Conservation (phyloP, 805 yeast genomes). For the Pichia rugopelliculosa region DNA sequence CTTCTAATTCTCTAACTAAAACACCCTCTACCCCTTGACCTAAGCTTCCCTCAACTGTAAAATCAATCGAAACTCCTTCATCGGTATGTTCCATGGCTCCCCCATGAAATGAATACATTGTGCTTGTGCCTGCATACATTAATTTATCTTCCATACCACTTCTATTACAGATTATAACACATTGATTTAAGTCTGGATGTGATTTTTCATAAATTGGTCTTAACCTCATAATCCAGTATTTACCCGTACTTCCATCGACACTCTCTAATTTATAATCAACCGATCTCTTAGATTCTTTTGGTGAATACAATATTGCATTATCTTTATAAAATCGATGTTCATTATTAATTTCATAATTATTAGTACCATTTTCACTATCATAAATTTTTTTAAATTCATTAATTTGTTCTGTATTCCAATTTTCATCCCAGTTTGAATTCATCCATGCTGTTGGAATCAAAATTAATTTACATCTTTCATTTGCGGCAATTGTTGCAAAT, state of each 20-base stretch:
- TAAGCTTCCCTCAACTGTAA: constrained; percentile 46
- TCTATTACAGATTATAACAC: constrained; percentile 60
- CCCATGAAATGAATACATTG: constrained; percentile 49
- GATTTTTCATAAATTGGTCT: constrained; percentile 20
- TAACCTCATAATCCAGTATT: constrained; percentile 69
- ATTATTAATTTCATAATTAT: constrained; percentile 15
- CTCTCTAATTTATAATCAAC: constrained; percentile 9
- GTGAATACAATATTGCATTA: constrained; percentile 4
- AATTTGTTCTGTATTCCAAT: constrained; percentile 18
- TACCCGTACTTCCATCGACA: constrained; percentile 23
- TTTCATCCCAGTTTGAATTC: constrained; percentile 34
- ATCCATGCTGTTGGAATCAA: constrained; percentile 89
- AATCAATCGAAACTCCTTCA: constrained; percentile 31
- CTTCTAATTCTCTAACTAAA: constrained; percentile 49
- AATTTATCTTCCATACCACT: constrained; percentile 69
- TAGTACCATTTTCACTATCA: constrained; percentile 9
- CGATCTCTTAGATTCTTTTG: background rate
- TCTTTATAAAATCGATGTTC: constrained; percentile 2
- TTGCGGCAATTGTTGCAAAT: constrained; percentile 48
- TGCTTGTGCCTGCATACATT: constrained; percentile 60
- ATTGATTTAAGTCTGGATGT: constrained; percentile 13
- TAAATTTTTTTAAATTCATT: constrained; percentile 15
- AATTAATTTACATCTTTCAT: constrained; percentile 45
- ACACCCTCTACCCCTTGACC: constrained; percentile 64
- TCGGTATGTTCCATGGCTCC: constrained; percentile 19